phyloP scores from a whole-genome alignment of 2,329 filamentous ascomycete species.

The Penicillium sp. region DNA sequence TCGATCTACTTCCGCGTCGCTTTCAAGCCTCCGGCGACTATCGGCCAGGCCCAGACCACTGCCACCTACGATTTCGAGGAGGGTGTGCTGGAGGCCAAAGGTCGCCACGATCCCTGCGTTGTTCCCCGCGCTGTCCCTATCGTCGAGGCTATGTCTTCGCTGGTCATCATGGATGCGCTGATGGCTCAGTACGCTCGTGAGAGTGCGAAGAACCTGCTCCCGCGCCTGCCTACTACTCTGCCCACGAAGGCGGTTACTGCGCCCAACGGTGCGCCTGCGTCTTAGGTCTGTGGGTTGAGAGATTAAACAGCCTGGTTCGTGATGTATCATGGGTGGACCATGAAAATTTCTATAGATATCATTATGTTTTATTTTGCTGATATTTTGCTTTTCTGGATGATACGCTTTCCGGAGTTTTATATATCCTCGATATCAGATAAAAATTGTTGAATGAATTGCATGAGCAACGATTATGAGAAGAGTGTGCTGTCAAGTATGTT shows the following conservation, averaged over 20 bases:
- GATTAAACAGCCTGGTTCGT: background rate
- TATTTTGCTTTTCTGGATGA: background rate
- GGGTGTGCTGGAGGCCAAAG: constrained; percentile 84
- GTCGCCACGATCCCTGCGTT: constrained; percentile 89
- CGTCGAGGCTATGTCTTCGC: constrained; percentile 79
- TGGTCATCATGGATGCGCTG: constrained; percentile 83
- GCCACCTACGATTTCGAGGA: constrained; percentile 73
- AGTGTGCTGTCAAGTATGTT: background rate
- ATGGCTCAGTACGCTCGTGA: constrained; percentile 72
- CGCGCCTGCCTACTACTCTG: constrained; percentile 39
- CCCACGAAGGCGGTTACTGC: constrained; percentile 35
- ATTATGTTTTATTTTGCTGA: background rate
- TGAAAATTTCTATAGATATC: constrained; percentile 13
- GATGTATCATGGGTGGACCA: background rate
- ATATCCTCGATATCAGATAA: constrained; percentile 6
- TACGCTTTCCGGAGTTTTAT: background rate
- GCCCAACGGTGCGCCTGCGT: constrained; percentile 15
- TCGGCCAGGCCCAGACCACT: constrained; percentile 82
- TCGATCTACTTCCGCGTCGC: constrained; percentile 91
- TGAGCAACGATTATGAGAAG: constrained; percentile 16
- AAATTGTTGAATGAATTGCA: constrained; percentile 17
- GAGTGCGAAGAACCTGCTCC: constrained; percentile 47
- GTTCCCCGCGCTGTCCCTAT: constrained; percentile 76
- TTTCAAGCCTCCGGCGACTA: constrained; percentile 94
- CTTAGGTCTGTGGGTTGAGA: background rate